These are phyloP conservation scores for Poronia punctata DNA, from an alignment of 495 filamentous ascomycete genomes.

Conservation along the genomic window DNA sequence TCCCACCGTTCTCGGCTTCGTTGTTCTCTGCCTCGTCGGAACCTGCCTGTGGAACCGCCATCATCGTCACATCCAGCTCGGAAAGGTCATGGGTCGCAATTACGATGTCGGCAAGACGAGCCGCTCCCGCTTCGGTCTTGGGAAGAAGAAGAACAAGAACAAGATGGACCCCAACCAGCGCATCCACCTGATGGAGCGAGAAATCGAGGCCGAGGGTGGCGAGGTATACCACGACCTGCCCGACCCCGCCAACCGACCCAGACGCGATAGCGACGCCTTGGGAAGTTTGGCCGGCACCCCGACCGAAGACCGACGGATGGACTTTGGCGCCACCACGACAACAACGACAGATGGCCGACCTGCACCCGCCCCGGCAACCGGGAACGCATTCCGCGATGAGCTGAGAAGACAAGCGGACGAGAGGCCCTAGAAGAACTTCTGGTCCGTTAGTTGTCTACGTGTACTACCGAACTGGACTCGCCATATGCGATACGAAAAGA, in stretches of 20 bases:
- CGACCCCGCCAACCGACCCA: slow-evolving; percentile 8
- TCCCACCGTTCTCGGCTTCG: slow-evolving; percentile 31
- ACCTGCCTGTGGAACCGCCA: slow-evolving; percentile 33
- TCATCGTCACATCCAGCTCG: slow-evolving; percentile 28
- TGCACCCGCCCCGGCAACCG: neutral
- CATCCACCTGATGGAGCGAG: slow-evolving; percentile 34
- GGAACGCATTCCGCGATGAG: slow-evolving; percentile 31
- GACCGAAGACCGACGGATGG: slow-evolving; percentile 25
- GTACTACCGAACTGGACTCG: neutral
- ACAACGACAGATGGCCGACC: slow-evolving; percentile 7
- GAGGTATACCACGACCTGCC: slow-evolving; percentile 25
- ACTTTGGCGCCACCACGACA: too few species aligned
- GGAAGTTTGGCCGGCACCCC: slow-evolving; percentile 34
- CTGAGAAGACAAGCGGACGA: slow-evolving; percentile 26
- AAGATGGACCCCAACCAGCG: slow-evolving; percentile 21
- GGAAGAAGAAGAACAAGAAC: slow-evolving; percentile 15
- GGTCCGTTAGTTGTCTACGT: neutral
- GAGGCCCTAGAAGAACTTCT: slow-evolving; percentile 7
- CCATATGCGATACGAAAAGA: neutral
- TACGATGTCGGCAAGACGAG: slow-evolving; percentile 26
- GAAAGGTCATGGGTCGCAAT: slow-evolving; percentile 35
- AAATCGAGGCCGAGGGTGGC: slow-evolving; percentile 16
- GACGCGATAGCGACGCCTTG: slow-evolving; percentile 33
- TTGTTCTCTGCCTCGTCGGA: slow-evolving; percentile 24
- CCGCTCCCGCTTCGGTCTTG: slow-evolving; percentile 19